Evolutionary conservation across 176 grass and related monocot genomes (phyloP), one percentile per base, ranked within the genome.

Genomic region (Oryza punctata): DNA sequence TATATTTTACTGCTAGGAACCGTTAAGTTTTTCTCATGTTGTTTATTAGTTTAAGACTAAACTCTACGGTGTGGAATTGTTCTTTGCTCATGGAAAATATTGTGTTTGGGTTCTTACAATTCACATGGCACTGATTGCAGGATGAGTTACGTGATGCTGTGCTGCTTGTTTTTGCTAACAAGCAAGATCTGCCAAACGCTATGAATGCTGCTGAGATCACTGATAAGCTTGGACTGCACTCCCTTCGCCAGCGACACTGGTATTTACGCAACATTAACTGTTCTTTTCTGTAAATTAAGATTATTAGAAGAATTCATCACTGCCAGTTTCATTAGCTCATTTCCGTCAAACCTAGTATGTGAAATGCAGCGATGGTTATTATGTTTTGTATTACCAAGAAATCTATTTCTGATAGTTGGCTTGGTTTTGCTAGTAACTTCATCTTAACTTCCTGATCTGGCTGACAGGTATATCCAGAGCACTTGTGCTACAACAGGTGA

Each of bases 131-230:
- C 35, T 84, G 38, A 3, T 76, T 81, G 23, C 70, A 92, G 90
- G 90, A 92, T 84, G 90, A 92, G 70, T 40, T 92, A 29, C 90
- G 90, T 86, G 90, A 92, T 61, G 90, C 90, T 49, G 90, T 92
- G 16, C 65, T 92, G 79, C 90, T 92, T 80, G 90, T 92, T 11
- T 92, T 92, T 80, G 90, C 90, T 15, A 92, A 92, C 83, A 92
- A 92, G 87, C 90, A 92, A 92, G 90, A 92, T 92, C 90, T 92
- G 82, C 90, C 90, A 28, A 92, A 92, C 76, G 90, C 90, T 59
- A 92, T 92, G 90, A 89, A 92, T 50, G 90, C 90, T 19, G 90
- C 90, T 67, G 86, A 89, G 54, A 92, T 92, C 29, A 92, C 90
- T 75, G 90, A 92, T 83, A 92, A 92, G 65, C 90, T 92, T 76